These are phyloP conservation scores for Uromyces viciae-fabae DNA, from an alignment of 1,284 basidiomycete species.

Conservation along the genomic window DNA sequence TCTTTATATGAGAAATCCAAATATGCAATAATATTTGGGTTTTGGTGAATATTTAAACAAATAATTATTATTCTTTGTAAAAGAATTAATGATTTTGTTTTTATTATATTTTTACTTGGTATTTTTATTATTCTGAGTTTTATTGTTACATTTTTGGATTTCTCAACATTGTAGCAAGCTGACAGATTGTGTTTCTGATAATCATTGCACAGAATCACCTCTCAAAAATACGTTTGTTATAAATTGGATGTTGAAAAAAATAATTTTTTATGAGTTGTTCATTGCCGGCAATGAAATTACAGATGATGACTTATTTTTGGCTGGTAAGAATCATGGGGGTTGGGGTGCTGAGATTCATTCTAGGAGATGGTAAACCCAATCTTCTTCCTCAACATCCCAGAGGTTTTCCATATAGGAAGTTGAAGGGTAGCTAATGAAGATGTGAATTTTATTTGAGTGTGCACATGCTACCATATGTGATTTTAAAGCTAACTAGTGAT, in stretches of 20 bases:
- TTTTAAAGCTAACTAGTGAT: neutral
- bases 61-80: too few species aligned
- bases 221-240: neutral
- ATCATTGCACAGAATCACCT: neutral
- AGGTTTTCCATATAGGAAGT: neutral
- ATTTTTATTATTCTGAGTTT: too few species aligned
- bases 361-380: neutral
- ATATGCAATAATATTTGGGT: too few species aligned
- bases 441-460: neutral
- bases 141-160: too few species aligned
- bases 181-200: neutral
- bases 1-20: too few species aligned
- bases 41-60: too few species aligned
- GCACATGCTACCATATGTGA: neutral
- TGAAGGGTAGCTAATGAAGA: neutral
- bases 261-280: neutral
- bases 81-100: neutral
- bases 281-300: neutral
- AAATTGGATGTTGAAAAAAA: neutral
- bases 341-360: neutral
- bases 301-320: neutral
- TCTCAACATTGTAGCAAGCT: too few species aligned
- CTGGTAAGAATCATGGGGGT: neutral
- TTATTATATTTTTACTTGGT: too few species aligned
- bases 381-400: neutral